Conservation (phyloP, 176 grass and related monocot species). For the Tillandsia fasciculata region DNA sequence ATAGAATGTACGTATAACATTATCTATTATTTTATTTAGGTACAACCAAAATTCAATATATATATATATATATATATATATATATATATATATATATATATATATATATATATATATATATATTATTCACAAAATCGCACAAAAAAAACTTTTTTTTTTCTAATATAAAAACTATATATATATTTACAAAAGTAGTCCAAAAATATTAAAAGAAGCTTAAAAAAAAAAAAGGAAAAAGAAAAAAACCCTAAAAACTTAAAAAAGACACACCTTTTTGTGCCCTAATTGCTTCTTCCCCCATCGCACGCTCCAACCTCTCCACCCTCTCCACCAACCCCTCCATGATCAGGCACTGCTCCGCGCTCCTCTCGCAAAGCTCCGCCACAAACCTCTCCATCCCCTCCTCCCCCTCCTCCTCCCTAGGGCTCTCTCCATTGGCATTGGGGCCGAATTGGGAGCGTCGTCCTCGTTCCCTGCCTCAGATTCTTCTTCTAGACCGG, state of each 20-base stretch:
- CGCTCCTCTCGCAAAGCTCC: constrained; percentile 41
- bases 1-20: no score
- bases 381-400: constrained; percentile 41
- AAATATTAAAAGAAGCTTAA: not conserved
- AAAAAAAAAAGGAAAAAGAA: not conserved
- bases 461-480: not conserved
- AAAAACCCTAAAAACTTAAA: no score
- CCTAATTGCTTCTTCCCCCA: constrained; percentile 22
- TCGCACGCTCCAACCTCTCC: constrained; percentile 37
- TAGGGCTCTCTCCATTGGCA: not conserved
- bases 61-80: no score
- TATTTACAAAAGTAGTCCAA: not conserved
- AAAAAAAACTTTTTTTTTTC: no score
- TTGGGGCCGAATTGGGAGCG: not conserved
- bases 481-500: not conserved
- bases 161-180: no score
- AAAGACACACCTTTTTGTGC: not conserved
- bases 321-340: constrained; percentile 38
- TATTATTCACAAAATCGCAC: no score
- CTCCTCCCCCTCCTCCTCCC: constrained; percentile 15
- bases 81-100: no score
- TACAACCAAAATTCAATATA: no score
- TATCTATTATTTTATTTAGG: no score
- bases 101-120: no score
- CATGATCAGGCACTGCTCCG: constrained; percentile 44